Evolutionary conservation across 2,329 filamentous ascomycete genomes (phyloP), one percentile per base, ranked within the genome.

Genomic region (Penicillium sp.): DNA sequence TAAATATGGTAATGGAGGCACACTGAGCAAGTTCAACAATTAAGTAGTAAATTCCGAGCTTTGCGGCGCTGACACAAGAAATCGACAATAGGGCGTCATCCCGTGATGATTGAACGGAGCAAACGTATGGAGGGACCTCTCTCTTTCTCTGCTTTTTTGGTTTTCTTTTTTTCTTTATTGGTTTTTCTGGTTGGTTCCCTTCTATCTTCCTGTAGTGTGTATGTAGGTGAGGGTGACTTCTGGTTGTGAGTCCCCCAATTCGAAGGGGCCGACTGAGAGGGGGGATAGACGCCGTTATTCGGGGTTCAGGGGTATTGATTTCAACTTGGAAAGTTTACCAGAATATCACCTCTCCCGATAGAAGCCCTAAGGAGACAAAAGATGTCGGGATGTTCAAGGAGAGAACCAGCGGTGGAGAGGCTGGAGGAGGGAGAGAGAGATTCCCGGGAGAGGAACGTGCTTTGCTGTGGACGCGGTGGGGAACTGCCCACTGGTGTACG

Each of bases 71-170:
- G 60, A 60, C 46, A 59, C 29, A 55, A 54, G 41, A 49, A 55
- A 49, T 31, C 52, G 48, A 58, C 44, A 54, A 59, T 61, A 47
- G 61, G 67, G 50, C 63, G 60, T 69, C 69, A 72, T 72, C 57
- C 67, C 67, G 67, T 58, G 56, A 54, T 25, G 44, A 51, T 49
- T 51, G 45, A 29, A n/a, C 20, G 54, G 48, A 33, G 18, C 3
- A 18, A 20, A 26, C 11, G 33, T 22, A 18, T 23, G 6, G 7
- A 15, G 2, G 18, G 18, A 29, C 26, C 27, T 27, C 26, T 31
- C 41, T 15, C 23, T 27, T 22, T 15, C 41, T 44, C 41, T 44
- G 11, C 7, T n/a, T 44, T 9, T 6, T 14, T 25, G 6, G n/a
- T n/a, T n/a, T n/a, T n/a, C n/a, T n/a, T 26, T 5, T 26, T n/a